Percentiles rank a stretch among this genome's conserved stretches.
These are phyloP conservation scores for Yamadazyma endophytica DNA, from an alignment of 805 yeast genomes.

Conservation along the genomic window DNA sequence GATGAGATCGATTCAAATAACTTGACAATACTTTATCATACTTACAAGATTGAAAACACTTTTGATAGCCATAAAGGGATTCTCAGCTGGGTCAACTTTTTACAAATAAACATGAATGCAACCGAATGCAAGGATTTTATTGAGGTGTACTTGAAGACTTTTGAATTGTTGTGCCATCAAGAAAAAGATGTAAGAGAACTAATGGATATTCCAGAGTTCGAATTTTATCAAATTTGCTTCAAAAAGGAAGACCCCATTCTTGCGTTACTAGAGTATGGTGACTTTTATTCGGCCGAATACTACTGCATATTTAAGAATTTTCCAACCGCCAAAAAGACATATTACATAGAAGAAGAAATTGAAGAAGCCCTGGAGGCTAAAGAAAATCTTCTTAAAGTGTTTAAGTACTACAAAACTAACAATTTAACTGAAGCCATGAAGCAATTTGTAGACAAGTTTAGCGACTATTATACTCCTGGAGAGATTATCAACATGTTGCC, in stretches of 20 bases:
- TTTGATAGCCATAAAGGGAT: constrained; percentile 16
- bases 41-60: constrained; percentile 27
- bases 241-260: constrained; percentile 3
- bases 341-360: constrained; percentile 10
- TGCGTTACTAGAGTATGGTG: constrained; percentile 18
- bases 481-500: constrained; percentile 30
- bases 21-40: constrained; percentile 20
- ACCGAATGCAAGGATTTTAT: constrained; percentile 26
- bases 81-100: constrained; percentile 33
- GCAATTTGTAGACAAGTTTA: constrained; percentile 26
- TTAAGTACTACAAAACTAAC: constrained; percentile 15
- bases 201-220: constrained; percentile 3
- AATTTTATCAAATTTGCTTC: constrained; percentile 8
- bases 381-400: constrained; percentile 12
- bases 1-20: constrained; percentile 17
- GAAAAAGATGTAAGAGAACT: constrained; percentile 2
- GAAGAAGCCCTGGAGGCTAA: neutral
- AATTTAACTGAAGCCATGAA: constrained; percentile 15
- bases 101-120: constrained; percentile 19
- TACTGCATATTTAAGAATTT: constrained; percentile 17
- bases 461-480: constrained; percentile 15
- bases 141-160: constrained; percentile 27
- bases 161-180: constrained; percentile 20
- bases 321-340: constrained; percentile 17
- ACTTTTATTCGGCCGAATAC: constrained; percentile 32